A percentile compares a stretch with the other conserved stretches of the same genome.
Evolutionary conservation across 148 eudicot species (phyloP).

Genomic region (Gaultheria prostrata): DNA sequence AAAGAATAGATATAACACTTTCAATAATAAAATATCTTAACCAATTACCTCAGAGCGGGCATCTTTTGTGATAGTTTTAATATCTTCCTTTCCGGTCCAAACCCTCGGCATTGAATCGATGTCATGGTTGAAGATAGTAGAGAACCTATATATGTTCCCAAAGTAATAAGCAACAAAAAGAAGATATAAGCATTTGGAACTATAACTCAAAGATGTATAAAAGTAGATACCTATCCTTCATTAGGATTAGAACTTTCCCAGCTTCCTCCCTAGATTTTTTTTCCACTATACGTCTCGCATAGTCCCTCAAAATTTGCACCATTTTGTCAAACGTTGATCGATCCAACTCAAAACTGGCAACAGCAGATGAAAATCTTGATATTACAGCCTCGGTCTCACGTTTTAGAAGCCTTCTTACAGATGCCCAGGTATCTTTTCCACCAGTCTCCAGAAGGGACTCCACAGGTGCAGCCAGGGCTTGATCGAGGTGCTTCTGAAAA

Average conservation of each 20-base stretch:
- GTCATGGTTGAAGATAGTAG: slow-evolving; percentile 42
- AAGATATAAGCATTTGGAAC: background rate
- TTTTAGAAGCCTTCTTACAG: slow-evolving; percentile 34
- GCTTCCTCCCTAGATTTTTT: slow-evolving; percentile 44
- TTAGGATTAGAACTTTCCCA: slow-evolving; percentile 38
- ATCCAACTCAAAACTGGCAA: slow-evolving; percentile 34
- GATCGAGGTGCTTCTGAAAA: slow-evolving; percentile 29
- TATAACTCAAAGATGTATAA: background rate
- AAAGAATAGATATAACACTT: background rate
- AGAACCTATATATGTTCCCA: slow-evolving; percentile 30
- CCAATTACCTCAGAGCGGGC: slow-evolving; percentile 40
- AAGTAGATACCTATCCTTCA: slow-evolving; percentile 49
- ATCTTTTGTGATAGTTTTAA: slow-evolving; percentile 35
- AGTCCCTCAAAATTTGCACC: slow-evolving; percentile 28
- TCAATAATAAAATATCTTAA: background rate
- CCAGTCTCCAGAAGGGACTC: slow-evolving; percentile 39
- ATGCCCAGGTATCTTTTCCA: slow-evolving; percentile 36
- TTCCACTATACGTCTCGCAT: slow-evolving; percentile 37
- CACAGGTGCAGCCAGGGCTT: slow-evolving; percentile 33
- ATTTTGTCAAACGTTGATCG: slow-evolving; percentile 22
- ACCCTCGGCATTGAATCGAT: slow-evolving; percentile 46
- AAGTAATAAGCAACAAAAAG: slow-evolving; percentile 4
- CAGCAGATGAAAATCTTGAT: slow-evolving; percentile 22
- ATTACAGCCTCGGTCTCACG: slow-evolving; percentile 31
- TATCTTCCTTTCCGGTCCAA: slow-evolving; percentile 58